A percentile compares a stretch with the other conserved stretches of the same genome.
phyloP scores from a whole-genome alignment of 257 asterid genomes.

The Vinca minor region DNA sequence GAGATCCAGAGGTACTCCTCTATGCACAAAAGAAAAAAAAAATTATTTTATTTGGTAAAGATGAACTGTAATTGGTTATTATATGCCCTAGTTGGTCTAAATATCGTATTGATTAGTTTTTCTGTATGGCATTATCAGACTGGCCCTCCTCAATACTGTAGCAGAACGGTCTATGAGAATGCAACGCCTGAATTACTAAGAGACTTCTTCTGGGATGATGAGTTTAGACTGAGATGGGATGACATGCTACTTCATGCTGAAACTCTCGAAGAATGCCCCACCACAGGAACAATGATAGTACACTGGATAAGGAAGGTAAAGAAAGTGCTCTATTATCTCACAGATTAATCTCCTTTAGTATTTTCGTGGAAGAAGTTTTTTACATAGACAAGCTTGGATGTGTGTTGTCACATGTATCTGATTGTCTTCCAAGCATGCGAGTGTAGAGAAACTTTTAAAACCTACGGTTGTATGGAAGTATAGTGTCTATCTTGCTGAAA shows the following conservation, averaged over 20 bases:
- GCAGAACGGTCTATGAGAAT: slow-evolving; percentile 89
- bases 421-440: not conserved
- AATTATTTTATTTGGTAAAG: not conserved
- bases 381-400: too few species aligned
- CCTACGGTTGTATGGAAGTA: not conserved
- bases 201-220: slow-evolving; percentile 97
- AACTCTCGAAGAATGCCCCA: slow-evolving; percentile 67
- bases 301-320: slow-evolving; percentile 88
- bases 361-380: not conserved
- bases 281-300: slow-evolving; percentile 71
- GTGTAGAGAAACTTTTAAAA: not conserved
- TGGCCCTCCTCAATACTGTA: slow-evolving; percentile 88
- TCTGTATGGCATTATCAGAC: slow-evolving; percentile 27
- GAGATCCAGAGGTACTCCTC: slow-evolving; percentile 61
- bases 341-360: not conserved
- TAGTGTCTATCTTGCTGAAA: not conserved
- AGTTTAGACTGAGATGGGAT: slow-evolving; percentile 82
- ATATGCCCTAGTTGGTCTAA: not conserved
- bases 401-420: not conserved
- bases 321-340: not conserved
- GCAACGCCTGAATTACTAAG: slow-evolving; percentile 80
- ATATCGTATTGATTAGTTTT: not conserved
- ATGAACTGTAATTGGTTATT: not conserved
- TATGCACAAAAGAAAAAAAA: not conserved
- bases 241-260: slow-evolving; percentile 70